Percentiles rank a stretch among this genome's conserved stretches.
phyloP scores from a whole-genome alignment of 2,329 filamentous ascomycete genomes.

The Sarocladium oryzae region DNA sequence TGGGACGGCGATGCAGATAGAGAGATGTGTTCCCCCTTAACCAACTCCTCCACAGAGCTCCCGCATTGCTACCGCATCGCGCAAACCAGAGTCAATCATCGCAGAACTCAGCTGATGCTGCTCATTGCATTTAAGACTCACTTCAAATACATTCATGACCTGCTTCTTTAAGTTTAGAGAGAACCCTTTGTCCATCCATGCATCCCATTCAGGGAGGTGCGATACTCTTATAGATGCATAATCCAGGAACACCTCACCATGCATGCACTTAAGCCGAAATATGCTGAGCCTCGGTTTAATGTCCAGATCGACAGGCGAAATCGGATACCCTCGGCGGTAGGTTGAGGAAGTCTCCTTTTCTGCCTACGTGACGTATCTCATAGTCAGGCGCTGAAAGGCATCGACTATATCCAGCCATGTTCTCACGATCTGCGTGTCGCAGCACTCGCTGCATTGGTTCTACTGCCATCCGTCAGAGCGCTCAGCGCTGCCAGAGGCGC shows the following conservation, averaged over 20 bases:
- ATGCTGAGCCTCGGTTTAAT: not conserved
- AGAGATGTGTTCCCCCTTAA: not conserved
- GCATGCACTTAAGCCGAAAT: constrained; percentile 1
- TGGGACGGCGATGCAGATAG: not conserved
- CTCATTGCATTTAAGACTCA: too few relatives aligned
- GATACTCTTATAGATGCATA: not conserved
- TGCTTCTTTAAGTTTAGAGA: too few relatives aligned
- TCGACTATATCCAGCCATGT: constrained; percentile 1
- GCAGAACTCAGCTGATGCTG: too few relatives aligned
- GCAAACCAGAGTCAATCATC: too few relatives aligned
- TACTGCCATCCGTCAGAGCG: not conserved
- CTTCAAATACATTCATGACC: too few relatives aligned
- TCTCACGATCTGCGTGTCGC: constrained; percentile 5
- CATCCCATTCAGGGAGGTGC: too few relatives aligned
- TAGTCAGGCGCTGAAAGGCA: not conserved
- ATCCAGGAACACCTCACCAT: not conserved
- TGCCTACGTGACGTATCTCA: not conserved
- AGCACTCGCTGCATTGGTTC: constrained; percentile 2
- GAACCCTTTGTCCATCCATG: too few relatives aligned
- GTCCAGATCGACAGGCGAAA: not conserved
- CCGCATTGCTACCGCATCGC: too few relatives aligned
- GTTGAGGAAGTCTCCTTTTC: not conserved
- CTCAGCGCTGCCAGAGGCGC: not conserved
- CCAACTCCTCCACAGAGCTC: too few relatives aligned
- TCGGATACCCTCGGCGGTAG: constrained; percentile 3